Evolutionary conservation across 2,329 filamentous ascomycete species (phyloP).

Genomic region (Lecanicillium sp.): DNA sequence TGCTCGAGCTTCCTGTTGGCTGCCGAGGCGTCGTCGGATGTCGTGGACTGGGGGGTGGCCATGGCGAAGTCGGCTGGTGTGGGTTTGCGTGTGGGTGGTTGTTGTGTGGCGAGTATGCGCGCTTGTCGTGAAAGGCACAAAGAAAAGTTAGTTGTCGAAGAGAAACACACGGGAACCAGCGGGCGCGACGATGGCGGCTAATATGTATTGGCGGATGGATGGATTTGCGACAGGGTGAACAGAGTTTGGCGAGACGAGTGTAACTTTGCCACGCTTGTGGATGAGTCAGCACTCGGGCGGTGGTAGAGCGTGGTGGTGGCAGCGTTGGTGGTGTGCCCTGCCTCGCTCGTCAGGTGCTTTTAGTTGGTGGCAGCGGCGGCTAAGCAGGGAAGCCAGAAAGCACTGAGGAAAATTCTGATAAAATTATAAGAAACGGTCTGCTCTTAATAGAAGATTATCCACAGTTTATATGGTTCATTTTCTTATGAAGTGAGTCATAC

Average conservation of each 20-base stretch:
- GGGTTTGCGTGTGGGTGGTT: conserved; percentile 6
- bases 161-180: neutral
- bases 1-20: conserved; percentile 58
- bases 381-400: too few species aligned
- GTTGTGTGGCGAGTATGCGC: too few species aligned
- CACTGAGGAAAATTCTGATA: too few species aligned
- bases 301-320: too few species aligned
- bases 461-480: too few species aligned
- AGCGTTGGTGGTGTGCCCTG: too few species aligned
- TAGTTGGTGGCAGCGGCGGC: neutral
- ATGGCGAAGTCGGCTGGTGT: conserved; percentile 25
- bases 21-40: conserved; percentile 31
- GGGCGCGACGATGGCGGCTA: too few species aligned
- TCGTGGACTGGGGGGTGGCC: conserved; percentile 50
- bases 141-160: neutral
- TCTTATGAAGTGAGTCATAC: too few species aligned
- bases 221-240: neutral
- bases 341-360: too few species aligned
- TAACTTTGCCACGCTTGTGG: too few species aligned
- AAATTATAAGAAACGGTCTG: too few species aligned
- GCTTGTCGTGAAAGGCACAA: neutral
- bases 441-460: too few species aligned
- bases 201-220: neutral
- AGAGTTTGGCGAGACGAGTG: neutral
- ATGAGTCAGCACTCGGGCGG: conserved; percentile 2